phyloP scores from a whole-genome alignment of 2,329 filamentous ascomycete genomes.

The Ceratocystis alfenasii region DNA sequence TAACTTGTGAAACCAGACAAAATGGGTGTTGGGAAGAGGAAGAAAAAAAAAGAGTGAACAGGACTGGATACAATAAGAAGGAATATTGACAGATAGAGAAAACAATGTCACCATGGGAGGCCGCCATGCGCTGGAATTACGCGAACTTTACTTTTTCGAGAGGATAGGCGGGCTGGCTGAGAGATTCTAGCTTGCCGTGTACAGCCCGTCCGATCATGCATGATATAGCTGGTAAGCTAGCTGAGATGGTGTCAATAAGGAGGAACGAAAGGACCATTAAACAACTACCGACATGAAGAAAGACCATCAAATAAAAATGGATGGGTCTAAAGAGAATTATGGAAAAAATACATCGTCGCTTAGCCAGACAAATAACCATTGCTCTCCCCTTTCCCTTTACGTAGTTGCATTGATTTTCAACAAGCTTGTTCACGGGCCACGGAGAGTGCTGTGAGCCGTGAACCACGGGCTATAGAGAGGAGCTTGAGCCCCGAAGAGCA shows the following conservation, averaged over 20 bases:
- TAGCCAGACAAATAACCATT: neutral
- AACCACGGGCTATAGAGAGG: neutral
- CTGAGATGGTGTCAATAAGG: neutral
- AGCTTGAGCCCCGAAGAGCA: neutral
- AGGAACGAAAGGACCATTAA: neutral
- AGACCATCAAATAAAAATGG: neutral
- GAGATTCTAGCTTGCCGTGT: too few species aligned
- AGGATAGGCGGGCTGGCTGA: neutral
- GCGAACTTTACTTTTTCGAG: constrained; percentile 2
- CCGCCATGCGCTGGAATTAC: constrained; percentile 3
- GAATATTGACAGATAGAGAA: neutral
- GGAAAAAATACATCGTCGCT: neutral
- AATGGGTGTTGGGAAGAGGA: neutral
- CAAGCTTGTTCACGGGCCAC: neutral
- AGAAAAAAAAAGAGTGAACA: neutral
- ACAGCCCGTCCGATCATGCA: neutral
- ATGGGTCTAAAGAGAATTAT: neutral
- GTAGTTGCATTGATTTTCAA: neutral
- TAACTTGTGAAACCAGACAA: neutral
- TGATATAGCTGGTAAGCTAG: neutral
- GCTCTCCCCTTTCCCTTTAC: neutral
- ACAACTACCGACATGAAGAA: neutral
- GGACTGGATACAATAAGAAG: neutral
- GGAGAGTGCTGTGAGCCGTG: neutral
- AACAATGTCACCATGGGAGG: constrained; percentile 3